Evolutionary conservation across 192 early-diverging fungal genomes (phyloP), one percentile per base, ranked within the genome.

Genomic region (Podila horticola): DNA sequence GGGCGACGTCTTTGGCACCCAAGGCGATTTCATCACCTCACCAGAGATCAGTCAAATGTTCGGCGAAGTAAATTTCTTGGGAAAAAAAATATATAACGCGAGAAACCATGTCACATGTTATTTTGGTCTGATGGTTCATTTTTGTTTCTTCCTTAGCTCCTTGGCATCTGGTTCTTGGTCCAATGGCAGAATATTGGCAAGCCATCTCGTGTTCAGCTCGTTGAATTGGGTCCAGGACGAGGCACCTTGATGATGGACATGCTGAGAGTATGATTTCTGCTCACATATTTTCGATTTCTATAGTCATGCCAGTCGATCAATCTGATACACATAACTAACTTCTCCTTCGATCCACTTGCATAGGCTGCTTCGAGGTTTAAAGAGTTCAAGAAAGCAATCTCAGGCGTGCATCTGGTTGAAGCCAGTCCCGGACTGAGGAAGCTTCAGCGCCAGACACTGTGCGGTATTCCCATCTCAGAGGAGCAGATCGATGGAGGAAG

Each of bases 1-100:
- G 59, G 91, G 92, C 2, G 94, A 97, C 73, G 94, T 97, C 12
- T 95, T 99, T 87, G 98, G 98, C 20, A 71, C 75, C 13, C 64
- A 93, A 64, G 97, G 97, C 17, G 98, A 99, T 72, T 99, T 99
- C 86, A 91, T 92, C 20, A 99, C 98, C 6, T 96, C 95, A 11
- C 98, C 98, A 5, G 98, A 99, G 82, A 96, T 99, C 77, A 94
- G 92, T 75, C 97, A 99, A 86, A 94, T 98, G 91, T 99, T 98
- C 93, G 97, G 98, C 36, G 97, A 97, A 83, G 92, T 93, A 83
- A 58, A 57, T 45, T 50, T 12, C 10, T 15, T 5, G 34, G 24
- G 45, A n/a, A 63, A 22, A 51, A 48, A 17, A 29, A 48, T n/a
- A n/a, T n/a, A 66, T 22, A 31, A 64, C n/a, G 52, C 11, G 52